These are phyloP conservation scores for Cercospora berteroae DNA, from an alignment of 2,329 filamentous ascomycete genomes.

Conservation along the genomic window DNA sequence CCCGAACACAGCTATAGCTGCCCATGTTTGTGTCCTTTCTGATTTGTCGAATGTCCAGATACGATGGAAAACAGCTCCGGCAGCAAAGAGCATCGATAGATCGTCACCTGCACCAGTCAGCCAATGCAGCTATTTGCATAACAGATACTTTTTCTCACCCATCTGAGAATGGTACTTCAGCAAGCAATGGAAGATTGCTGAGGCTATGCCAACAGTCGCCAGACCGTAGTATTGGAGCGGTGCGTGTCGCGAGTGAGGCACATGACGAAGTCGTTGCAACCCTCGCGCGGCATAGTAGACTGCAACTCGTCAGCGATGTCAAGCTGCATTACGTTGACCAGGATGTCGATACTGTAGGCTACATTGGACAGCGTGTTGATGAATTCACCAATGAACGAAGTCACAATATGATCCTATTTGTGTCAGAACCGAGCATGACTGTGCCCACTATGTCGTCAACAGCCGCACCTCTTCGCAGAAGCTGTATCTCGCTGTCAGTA, in stretches of 20 bases:
- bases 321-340: neutral
- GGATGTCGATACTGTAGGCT: neutral
- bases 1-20: neutral
- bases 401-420: neutral
- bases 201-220: neutral
- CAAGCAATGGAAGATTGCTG: neutral
- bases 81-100: neutral
- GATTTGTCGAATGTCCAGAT: conserved; percentile 1
- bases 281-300: neutral
- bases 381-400: neutral
- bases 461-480: conserved; percentile 1
- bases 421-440: neutral
- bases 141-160: neutral
- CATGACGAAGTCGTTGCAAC: neutral
- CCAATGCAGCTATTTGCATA: neutral
- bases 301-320: neutral
- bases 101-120: neutral
- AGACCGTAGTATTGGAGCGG: neutral
- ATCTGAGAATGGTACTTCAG: conserved; percentile 2
- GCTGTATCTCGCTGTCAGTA: neutral
- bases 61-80: neutral
- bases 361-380: neutral
- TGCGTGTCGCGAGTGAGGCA: neutral
- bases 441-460: neutral
- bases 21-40: neutral